Conservation (phyloP, 2,329 filamentous ascomycete species). For the Dothideomycetes sp. region DNA sequence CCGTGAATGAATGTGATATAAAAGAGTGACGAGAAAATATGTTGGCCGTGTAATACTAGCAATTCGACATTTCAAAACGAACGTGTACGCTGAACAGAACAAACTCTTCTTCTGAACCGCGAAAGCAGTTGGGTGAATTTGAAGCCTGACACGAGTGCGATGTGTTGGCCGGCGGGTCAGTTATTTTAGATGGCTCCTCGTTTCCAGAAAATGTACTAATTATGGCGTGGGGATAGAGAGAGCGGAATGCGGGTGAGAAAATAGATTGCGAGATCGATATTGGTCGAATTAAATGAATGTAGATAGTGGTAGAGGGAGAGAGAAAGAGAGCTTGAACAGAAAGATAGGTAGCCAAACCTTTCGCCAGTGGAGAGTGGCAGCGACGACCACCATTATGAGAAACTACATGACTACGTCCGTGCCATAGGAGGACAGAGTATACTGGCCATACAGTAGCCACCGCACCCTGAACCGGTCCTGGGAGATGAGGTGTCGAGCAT, state of each 20-base stretch:
- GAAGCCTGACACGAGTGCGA: too few relatives aligned
- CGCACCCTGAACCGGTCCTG: constrained; percentile 11
- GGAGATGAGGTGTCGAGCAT: constrained; percentile 13
- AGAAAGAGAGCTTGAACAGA: constrained; percentile 4
- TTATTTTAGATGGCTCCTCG: too few relatives aligned
- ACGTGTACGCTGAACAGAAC: not conserved
- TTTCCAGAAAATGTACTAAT: too few relatives aligned
- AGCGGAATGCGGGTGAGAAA: constrained; percentile 8
- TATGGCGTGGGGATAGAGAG: too few relatives aligned
- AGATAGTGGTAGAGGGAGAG: not conserved
- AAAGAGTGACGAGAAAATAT: constrained; percentile 13
- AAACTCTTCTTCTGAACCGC: too few relatives aligned
- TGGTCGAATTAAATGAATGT: constrained; percentile 4
- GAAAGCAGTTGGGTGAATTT: too few relatives aligned
- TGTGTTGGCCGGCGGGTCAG: too few relatives aligned
- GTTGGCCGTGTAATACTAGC: constrained; percentile 12
- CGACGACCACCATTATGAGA: constrained; percentile 5
- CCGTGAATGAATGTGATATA: not conserved
- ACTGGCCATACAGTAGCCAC: constrained; percentile 13
- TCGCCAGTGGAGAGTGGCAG: constrained; percentile 5
- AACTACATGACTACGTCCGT: constrained; percentile 7
- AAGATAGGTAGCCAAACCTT: constrained; percentile 10
- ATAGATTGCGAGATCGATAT: constrained; percentile 9
- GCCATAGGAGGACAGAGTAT: constrained; percentile 11
- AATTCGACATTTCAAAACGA: constrained; percentile 15